These are phyloP conservation scores for Kurtzmaniella quercitrusa DNA, from an alignment of 1,139 yeast species.

Conservation along the genomic window DNA sequence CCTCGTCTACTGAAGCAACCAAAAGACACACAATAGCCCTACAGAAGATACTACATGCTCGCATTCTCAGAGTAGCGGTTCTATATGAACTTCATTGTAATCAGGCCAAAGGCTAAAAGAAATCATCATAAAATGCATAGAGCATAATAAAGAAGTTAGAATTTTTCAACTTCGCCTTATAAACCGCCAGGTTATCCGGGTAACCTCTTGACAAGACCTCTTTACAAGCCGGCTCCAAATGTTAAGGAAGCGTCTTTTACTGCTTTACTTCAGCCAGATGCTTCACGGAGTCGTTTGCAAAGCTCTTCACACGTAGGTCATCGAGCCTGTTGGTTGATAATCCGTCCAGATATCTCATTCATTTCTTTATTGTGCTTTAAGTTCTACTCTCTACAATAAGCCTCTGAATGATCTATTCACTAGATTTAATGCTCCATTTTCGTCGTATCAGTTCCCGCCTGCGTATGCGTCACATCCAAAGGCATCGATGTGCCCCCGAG, in stretches of 20 bases:
- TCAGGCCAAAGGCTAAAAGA: constrained; percentile 13
- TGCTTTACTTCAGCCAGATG: too few species aligned
- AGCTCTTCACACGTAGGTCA: too few species aligned
- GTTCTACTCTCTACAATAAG: neutral
- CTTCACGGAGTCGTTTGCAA: too few species aligned
- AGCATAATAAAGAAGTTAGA: neutral
- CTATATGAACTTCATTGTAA: constrained; percentile 11
- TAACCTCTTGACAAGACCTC: neutral
- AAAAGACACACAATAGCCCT: neutral
- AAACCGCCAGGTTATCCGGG: neutral
- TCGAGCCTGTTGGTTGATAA: too few species aligned
- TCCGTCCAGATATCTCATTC: too few species aligned
- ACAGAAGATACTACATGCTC: neutral
- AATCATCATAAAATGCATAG: constrained; percentile 13
- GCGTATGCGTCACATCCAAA: neutral
- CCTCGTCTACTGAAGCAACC: neutral
- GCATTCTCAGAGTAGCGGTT: constrained; percentile 18
- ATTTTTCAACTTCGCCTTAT: neutral
- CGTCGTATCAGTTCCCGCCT: constrained; percentile 2
- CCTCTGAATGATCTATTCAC: neutral
- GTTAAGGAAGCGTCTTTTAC: too few species aligned
- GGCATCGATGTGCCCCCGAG: constrained; percentile 7
- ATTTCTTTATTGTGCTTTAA: too few species aligned
- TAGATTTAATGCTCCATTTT: neutral
- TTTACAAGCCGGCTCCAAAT: too few species aligned